Percentiles rank a stretch among this genome's conserved stretches.
Evolutionary conservation across 306 rosid species (phyloP).

Genomic region (Vigna mungo): DNA sequence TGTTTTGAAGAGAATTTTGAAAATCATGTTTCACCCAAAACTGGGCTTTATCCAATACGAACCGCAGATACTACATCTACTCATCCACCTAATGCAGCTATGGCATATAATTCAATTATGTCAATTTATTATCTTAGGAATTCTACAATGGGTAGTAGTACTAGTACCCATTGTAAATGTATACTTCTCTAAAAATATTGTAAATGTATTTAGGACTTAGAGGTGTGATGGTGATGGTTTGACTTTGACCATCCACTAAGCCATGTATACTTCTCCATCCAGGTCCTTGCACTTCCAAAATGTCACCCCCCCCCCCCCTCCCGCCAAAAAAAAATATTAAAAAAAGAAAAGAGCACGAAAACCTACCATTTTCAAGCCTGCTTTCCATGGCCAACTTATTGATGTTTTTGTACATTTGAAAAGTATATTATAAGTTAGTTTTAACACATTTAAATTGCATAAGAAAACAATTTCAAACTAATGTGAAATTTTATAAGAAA

Average conservation of each 20-base stretch:
- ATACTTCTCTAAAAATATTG: background rate
- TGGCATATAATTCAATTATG: constrained; percentile 13
- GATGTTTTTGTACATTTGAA: background rate
- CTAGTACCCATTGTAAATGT: background rate
- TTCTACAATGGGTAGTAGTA: constrained; percentile 15
- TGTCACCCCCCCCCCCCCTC: background rate
- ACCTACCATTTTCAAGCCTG: background rate
- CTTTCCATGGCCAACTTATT: background rate
- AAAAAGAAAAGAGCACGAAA: constrained; percentile 2
- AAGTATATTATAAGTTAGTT: background rate
- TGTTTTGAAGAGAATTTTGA: background rate
- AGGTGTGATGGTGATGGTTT: background rate
- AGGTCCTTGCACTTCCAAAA: constrained; percentile 13
- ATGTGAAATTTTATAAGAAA: constrained; percentile 10
- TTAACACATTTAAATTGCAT: background rate
- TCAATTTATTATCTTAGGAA: constrained; percentile 11
- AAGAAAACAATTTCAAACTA: background rate
- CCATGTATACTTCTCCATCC: background rate
- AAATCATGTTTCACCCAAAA: constrained; percentile 4
- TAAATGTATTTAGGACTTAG: background rate
- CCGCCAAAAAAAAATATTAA: too few species aligned
- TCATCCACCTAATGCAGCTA: constrained; percentile 30
- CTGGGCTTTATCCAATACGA: background rate
- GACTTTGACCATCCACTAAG: background rate
- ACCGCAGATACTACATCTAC: constrained; percentile 9